Percentiles rank a stretch among this genome's conserved stretches.
phyloP scores from a whole-genome alignment of 2,329 filamentous ascomycete genomes.

The Didymella keratinophila region DNA sequence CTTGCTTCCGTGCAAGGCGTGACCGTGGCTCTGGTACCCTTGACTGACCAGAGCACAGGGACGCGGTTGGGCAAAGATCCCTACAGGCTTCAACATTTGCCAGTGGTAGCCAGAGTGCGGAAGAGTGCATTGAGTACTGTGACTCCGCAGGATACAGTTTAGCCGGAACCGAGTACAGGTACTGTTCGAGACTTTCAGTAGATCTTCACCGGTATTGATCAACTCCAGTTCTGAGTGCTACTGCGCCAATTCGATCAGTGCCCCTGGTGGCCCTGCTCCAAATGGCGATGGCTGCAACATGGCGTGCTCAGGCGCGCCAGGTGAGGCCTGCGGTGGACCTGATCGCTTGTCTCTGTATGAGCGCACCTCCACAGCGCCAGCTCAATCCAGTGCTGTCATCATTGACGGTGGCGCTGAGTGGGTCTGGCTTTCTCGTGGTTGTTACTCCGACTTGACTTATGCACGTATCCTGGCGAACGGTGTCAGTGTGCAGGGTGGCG shows the following conservation, averaged over 20 bases:
- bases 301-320: conserved; percentile 35
- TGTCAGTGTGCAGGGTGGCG: conserved; percentile 15
- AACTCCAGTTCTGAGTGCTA: conserved; percentile 25
- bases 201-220: neutral
- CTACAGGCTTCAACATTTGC: conserved; percentile 22
- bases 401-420: conserved; percentile 3
- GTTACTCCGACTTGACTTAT: conserved; percentile 18
- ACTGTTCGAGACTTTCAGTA: conserved; percentile 29
- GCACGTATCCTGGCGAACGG: conserved; percentile 17
- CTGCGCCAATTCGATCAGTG: conserved; percentile 36
- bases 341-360: conserved; percentile 30
- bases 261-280: conserved; percentile 22
- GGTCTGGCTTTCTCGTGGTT: conserved; percentile 19
- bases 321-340: conserved; percentile 38
- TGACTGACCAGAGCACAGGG: conserved; percentile 17
- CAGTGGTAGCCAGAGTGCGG: conserved; percentile 36
- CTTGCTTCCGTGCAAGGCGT: neutral
- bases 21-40: neutral
- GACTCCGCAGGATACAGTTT: conserved; percentile 35
- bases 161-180: conserved; percentile 45
- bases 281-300: conserved; percentile 33
- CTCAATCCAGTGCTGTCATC: neutral
- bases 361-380: conserved; percentile 3
- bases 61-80: conserved; percentile 25
- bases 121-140: conserved; percentile 41